Evolutionary conservation across 352 stramenopile species (phyloP), one percentile per base, ranked within the genome.

Genomic region (Pythium dissotocum): DNA sequence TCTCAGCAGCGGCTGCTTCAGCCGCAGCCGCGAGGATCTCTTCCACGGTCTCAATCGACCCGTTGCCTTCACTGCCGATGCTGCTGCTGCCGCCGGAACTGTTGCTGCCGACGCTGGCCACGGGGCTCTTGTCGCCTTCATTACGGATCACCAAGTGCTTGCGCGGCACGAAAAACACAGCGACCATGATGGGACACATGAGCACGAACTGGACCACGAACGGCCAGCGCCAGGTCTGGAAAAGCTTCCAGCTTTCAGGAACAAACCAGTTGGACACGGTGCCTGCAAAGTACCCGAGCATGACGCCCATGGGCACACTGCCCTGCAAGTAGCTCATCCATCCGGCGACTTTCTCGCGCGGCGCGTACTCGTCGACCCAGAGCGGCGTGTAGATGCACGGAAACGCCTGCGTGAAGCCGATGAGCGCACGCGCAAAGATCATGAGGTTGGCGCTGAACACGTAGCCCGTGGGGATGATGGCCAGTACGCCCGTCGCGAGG

Each of bases 251-350:
- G 60, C 71, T 84, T 69, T 91, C 83, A 1, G 80, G 79, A 18
- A 90, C 83, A 58, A 95, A 65, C 85, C 85, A 93, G 58, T 93
- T 93, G 55, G 82, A 89, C 2, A 95, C 83, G 0, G 83, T 92
- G 49, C 87, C 87, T 18, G 85, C 79, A 56, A 95, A 91, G 61
- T 95, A 95, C 18, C 87, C 87, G 59, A 95, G 77, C 85, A 92
- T 95, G 69, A 95, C 83, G 55, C 87, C 87, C 76, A 95, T 89
- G 32, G 87, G 85, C 21, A 93, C 84, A 26, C 82, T 92, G 40
- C 83, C 87, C 63, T 95, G 87, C 21, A 95, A 65, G 36, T 92
- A 95, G 63, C 83, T 93, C 85, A 95, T 94, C 85, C 87, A 95
- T 7, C 82, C 82, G 0, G 83, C 85, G 1, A 92, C 82, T 53